Base-by-base conservation (phyloP, 129 eudicot genomes). In the Heracleum sosnowskyi region DNA sequence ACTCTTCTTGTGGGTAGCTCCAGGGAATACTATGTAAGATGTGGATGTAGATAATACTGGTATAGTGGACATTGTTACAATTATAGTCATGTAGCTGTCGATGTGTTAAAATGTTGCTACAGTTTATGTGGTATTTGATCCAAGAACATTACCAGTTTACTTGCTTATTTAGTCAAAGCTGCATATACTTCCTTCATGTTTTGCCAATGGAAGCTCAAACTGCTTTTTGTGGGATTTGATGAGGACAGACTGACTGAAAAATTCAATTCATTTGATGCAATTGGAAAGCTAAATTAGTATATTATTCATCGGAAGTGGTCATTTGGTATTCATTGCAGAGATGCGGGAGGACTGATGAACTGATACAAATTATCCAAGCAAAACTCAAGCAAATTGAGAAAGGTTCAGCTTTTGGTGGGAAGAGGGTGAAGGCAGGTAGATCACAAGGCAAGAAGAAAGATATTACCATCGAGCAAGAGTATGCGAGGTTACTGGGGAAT, bases 401-500 rank as follows among this genome's bases (percentile, higher is more conserved):
- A 80, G 93, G 86, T 64, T 80, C 81, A 2, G 79, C 84, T n/a
- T 80, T 84, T 79, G 83, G 84, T 78, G 97, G 97, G 81, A 91
- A 79, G 84, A 88, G 80, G 74, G 83, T 82, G 12, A 94, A 90
- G 85, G 57, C 86, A 11, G 97, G 91, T 6, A 88, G 93, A 84
- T 94, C 90, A 62, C 96, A 94, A 78, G 98, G 98, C 77, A 88
- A 84, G 84, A 91, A 84, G 76, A 76, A 91, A 77, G 88, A 88
- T 62, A 90, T 94, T 79, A 85, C 96, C 16, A 76, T 87, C 13
- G 93, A 90, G 79, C 93, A 90, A 80, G 98, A 94, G 87, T 94
- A 94, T 80, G 85, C 96, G 26, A 83, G 97, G 91, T 77, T 94
- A 83, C 82, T 91, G 62, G 97, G 98, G 77, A 94, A 94, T 76